These are phyloP conservation scores for Rubia yunnanensis DNA, from an alignment of 257 asterid species.

Conservation along the genomic window DNA sequence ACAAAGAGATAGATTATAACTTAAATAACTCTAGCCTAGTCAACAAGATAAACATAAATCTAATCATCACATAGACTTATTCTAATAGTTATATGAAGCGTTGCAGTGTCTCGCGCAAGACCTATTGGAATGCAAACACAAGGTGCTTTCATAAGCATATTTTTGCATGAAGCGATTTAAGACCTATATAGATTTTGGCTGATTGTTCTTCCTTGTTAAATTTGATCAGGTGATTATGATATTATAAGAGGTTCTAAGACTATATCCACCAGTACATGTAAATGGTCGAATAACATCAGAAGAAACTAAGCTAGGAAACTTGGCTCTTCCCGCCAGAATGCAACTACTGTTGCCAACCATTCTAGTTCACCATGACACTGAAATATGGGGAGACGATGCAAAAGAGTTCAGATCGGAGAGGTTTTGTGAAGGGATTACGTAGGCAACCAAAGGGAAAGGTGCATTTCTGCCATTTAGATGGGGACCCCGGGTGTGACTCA, in stretches of 20 bases:
- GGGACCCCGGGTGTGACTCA: conserved; percentile 16
- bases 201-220: no score
- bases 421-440: conserved; percentile 7
- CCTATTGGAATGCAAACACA: no score
- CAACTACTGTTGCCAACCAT: conserved; percentile 11
- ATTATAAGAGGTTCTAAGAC: conserved; percentile 15
- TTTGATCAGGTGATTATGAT: conserved; percentile 23
- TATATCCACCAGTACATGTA: conserved; percentile 14
- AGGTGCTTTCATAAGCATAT: no score
- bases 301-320: conserved; percentile 9
- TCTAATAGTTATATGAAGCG: no score
- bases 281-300: conserved; percentile 2
- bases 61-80: no score
- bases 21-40: no score
- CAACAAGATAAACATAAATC: no score
- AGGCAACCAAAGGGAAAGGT: conserved; percentile 8
- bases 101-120: no score
- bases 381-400: conserved; percentile 22
- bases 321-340: conserved; percentile 10
- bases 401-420: conserved; percentile 20
- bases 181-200: no score
- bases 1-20: no score
- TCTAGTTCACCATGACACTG: conserved; percentile 13
- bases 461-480: conserved; percentile 14
- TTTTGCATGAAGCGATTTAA: no score